Evolutionary conservation across 1,139 yeast genomes (phyloP).

Genomic region (Nematodospora anomalae): DNA sequence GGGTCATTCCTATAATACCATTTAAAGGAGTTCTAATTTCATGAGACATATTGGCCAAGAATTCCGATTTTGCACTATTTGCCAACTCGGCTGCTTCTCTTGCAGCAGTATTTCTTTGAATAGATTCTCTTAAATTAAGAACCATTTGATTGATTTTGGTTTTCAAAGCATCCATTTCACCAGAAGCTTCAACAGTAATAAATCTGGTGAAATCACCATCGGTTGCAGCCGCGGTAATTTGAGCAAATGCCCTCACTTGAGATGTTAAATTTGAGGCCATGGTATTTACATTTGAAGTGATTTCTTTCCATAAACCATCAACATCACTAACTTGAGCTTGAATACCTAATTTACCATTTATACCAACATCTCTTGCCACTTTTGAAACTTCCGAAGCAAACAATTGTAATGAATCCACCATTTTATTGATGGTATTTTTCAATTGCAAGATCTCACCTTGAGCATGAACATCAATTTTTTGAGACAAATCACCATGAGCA

Average conservation of each 20-base stretch:
- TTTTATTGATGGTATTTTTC: slow-evolving; percentile 79
- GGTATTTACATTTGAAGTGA: slow-evolving; percentile 88
- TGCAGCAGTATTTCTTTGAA: slow-evolving; percentile 89
- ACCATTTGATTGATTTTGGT: slow-evolving; percentile 93
- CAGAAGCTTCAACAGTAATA: slow-evolving; percentile 87
- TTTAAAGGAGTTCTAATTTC: slow-evolving; percentile 91
- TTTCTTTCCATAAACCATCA: slow-evolving; percentile 89
- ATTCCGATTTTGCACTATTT: slow-evolving; percentile 86
- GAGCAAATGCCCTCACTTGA: slow-evolving; percentile 91
- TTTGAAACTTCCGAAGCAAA: slow-evolving; percentile 87
- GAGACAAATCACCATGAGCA: slow-evolving; percentile 86
- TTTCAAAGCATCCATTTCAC: slow-evolving; percentile 92
- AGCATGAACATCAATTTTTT: slow-evolving; percentile 85
- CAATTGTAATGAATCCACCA: slow-evolving; percentile 88
- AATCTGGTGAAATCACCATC: slow-evolving; percentile 91
- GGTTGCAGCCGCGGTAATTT: slow-evolving; percentile 90
- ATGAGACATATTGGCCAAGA: slow-evolving; percentile 88
- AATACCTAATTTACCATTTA: slow-evolving; percentile 87
- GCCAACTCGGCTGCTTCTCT: slow-evolving; percentile 93
- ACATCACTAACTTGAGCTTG: slow-evolving; percentile 91
- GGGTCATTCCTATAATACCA: slow-evolving; percentile 93
- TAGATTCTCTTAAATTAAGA: slow-evolving; percentile 79
- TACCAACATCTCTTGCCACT: slow-evolving; percentile 91
- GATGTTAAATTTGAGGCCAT: slow-evolving; percentile 91
- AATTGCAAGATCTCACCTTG: slow-evolving; percentile 82